phyloP scores from a whole-genome alignment of 805 yeast genomes.

The Metschnikowia drakensbergensis region DNA sequence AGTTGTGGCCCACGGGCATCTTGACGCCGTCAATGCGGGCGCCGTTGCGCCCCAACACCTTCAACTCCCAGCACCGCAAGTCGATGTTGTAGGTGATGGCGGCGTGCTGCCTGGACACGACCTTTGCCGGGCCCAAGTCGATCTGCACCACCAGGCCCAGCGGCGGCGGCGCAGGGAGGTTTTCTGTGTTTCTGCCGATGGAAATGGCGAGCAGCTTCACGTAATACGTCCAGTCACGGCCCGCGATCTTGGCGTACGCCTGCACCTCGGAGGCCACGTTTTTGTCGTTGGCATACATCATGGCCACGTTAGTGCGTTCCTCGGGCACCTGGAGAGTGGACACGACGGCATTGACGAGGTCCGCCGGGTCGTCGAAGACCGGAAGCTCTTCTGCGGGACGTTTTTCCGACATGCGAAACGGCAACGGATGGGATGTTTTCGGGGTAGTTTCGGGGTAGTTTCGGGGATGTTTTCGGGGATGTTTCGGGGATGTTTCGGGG shows the following conservation, averaged over 20 bases:
- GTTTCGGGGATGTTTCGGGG: no score
- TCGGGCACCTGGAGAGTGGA: constrained; percentile 67
- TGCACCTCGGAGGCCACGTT: constrained; percentile 77
- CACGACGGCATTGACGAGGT: constrained; percentile 70
- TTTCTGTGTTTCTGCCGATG: constrained; percentile 81
- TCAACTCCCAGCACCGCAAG: constrained; percentile 79
- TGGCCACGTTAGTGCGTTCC: constrained; percentile 70
- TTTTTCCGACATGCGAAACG: constrained; percentile 5
- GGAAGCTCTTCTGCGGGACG: constrained; percentile 23
- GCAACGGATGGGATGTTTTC: no score
- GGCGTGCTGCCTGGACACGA: constrained; percentile 92
- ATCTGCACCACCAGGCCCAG: constrained; percentile 53
- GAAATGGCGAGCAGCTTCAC: constrained; percentile 72
- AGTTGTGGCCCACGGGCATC: constrained; percentile 45
- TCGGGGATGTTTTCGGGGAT: no score
- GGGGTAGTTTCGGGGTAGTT: no score
- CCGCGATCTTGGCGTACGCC: constrained; percentile 96
- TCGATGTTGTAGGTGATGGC: constrained; percentile 71
- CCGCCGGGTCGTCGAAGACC: constrained; percentile 54
- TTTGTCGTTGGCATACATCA: constrained; percentile 67
- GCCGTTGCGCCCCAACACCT: constrained; percentile 86
- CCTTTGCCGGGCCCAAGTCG: constrained; percentile 95
- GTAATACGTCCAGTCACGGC: constrained; percentile 89
- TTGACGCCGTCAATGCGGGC: constrained; percentile 79
- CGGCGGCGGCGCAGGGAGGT: constrained; percentile 21